Evolutionary conservation across 169 alveolate species (phyloP), one percentile per base, ranked within the genome.

Genomic region (Neospora caninum): DNA sequence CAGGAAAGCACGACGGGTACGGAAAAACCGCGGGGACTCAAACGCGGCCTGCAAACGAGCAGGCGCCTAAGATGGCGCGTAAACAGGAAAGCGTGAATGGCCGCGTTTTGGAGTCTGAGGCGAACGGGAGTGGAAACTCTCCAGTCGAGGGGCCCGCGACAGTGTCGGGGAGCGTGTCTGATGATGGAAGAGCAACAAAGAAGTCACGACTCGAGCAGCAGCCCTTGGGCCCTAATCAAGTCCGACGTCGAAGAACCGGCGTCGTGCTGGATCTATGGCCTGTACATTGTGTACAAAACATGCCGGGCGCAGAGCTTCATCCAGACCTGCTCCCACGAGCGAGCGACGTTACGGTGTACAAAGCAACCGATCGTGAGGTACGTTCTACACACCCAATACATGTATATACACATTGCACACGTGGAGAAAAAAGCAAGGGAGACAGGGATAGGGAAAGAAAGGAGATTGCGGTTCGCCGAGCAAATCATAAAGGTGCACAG

Each of bases 241-340:
- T 82, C 20, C 89, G 89, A 0, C 53, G 89, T 9, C 38, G 41
- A 31, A 9, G 39, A 42, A 82, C 69, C 2, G 67, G 67, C 41
- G 38, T 43, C 36, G 89, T 82, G 67, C 64, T 82, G 38, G 89
- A 82, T 42, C 92, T 92, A 31, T 92, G 94, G 94, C 94, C 94
- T 0, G 43, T 88, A 20, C 94, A 92, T 78, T 92, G 94, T 45
- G 94, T 92, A 64, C 92, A 92, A 83, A 42, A 41, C 88, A 82
- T 92, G 70, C 92, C 86, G 22, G 94, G 94, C 13, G 88, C 94
- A 45, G 88, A 54, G 87, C 73, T 92, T 31, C 94, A 92, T 42
- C 78, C 84, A 9, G 88, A 38, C 84, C 42, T 92, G 0, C 53
- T 45, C 43, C 39, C 91, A 53, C 49, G n/a, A 0, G 31, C 45